Conservation (phyloP, 1,284 basidiomycete genomes). For the Ganoderma multipileum region DNA sequence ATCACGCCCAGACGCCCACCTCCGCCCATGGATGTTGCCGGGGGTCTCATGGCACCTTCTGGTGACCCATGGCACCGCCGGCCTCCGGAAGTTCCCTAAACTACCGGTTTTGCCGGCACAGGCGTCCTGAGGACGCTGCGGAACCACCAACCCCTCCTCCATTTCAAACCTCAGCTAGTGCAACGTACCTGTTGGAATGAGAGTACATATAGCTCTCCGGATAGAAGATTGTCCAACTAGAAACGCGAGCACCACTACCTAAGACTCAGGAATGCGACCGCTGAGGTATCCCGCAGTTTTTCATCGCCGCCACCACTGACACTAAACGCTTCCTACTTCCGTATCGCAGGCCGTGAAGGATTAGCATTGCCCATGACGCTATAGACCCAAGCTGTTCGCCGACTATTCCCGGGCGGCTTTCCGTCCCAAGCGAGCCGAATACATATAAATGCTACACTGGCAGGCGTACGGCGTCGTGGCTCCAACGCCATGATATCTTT, state of each 20-base stretch:
- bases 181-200: too few relatives aligned
- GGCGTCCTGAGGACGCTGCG: too few relatives aligned
- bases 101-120: too few relatives aligned
- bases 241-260: too few relatives aligned
- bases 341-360: background rate
- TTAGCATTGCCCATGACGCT: background rate
- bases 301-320: background rate
- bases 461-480: background rate
- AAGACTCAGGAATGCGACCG: too few relatives aligned
- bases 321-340: too few relatives aligned
- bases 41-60: too few relatives aligned
- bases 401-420: background rate
- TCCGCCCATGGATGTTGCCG: background rate
- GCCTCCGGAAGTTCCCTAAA: background rate
- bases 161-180: too few relatives aligned
- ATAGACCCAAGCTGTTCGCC: background rate
- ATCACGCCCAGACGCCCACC: background rate
- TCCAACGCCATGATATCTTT: background rate
- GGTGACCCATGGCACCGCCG: background rate
- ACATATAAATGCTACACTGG: background rate
- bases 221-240: too few relatives aligned
- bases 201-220: too few relatives aligned
- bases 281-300: background rate
- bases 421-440: background rate
- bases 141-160: too few relatives aligned